phyloP scores from a whole-genome alignment of 352 stramenopile genomes.

The Phytophthora crassamura region DNA sequence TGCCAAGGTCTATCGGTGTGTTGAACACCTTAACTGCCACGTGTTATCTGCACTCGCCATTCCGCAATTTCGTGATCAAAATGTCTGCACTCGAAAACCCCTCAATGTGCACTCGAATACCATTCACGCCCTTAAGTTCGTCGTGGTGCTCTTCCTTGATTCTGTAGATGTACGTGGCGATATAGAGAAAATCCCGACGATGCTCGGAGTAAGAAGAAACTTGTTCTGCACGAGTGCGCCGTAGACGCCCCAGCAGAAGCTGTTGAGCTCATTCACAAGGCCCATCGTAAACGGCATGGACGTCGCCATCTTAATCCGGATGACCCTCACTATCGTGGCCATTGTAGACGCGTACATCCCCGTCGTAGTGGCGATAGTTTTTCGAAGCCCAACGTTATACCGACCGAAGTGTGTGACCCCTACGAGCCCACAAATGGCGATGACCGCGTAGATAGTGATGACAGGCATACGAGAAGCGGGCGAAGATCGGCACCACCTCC shows the following conservation, averaged over 20 bases:
- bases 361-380: conserved; percentile 48
- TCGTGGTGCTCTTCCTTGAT: neutral
- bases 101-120: too few species aligned
- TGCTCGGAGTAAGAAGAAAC: conserved; percentile 43
- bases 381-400: conserved; percentile 45
- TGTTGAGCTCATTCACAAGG: conserved; percentile 31
- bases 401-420: conserved; percentile 23
- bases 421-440: conserved; percentile 31
- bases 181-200: conserved; percentile 30
- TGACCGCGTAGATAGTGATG: conserved; percentile 38
- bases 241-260: conserved; percentile 31
- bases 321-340: conserved; percentile 43
- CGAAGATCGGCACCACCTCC: conserved; percentile 17
- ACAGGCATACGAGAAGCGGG: conserved; percentile 14
- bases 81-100: too few species aligned
- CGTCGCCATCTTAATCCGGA: conserved; percentile 28
- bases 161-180: conserved; percentile 25
- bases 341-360: conserved; percentile 67
- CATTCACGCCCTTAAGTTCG: conserved; percentile 5
- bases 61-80: too few species aligned
- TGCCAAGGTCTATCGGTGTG: too few species aligned
- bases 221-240: conserved; percentile 19
- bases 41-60: too few species aligned
- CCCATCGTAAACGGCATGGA: conserved; percentile 37
- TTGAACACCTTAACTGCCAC: too few species aligned